phyloP scores from a whole-genome alignment of 2,329 filamentous ascomycete genomes.

The Apiospora rasikravindrae region DNA sequence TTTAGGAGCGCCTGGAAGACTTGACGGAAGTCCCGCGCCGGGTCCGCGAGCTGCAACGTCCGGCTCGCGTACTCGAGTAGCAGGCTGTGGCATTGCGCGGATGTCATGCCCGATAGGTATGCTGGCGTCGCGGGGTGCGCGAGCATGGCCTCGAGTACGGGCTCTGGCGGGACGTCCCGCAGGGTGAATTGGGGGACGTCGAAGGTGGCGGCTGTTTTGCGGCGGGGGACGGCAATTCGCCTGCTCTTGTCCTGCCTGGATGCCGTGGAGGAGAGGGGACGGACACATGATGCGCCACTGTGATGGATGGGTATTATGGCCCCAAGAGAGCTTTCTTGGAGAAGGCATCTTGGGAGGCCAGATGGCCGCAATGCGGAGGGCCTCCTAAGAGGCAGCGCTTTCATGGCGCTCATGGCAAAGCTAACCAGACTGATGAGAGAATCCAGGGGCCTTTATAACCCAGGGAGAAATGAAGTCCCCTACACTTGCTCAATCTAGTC shows the following conservation, averaged over 20 bases:
- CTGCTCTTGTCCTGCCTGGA: neutral
- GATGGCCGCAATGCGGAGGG: neutral
- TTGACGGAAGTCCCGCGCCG: neutral
- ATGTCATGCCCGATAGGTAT: conserved; percentile 9
- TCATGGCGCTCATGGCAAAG: neutral
- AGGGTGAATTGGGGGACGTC: neutral
- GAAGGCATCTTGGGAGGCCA: neutral
- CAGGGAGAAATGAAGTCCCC: neutral
- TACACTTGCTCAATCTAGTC: neutral
- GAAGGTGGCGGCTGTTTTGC: neutral
- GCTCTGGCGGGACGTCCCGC: neutral
- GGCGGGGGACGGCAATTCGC: neutral
- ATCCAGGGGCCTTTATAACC: neutral
- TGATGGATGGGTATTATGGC: neutral
- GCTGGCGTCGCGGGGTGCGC: conserved; percentile 1
- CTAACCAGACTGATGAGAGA: neutral
- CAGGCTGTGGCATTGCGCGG: neutral
- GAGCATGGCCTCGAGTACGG: neutral
- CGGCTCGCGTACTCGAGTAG: neutral
- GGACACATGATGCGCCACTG: neutral
- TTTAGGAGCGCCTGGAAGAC: neutral
- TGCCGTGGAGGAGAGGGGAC: neutral
- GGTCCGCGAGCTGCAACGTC: neutral
- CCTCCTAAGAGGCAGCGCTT: neutral
- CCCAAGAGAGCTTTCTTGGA: neutral